Evolutionary conservation across 371 early-diverging fungal genomes (phyloP), one percentile per base, ranked within the genome.

Genomic region (Mortierella sp.): DNA sequence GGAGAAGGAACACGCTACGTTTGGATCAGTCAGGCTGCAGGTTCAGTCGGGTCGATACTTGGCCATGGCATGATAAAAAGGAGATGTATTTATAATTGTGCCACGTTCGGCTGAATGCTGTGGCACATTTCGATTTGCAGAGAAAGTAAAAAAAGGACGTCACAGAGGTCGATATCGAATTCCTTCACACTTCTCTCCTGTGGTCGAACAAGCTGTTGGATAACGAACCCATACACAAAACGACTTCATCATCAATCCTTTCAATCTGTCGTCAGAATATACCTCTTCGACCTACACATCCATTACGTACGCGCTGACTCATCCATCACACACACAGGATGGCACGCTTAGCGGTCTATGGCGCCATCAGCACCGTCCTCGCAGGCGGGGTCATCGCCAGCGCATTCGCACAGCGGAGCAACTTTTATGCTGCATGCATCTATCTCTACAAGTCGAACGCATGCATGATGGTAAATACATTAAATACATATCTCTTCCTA

Each of bases 381-480:
- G 89, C 95, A 12, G 72, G 81, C 19, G 86, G 87, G 31, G 92
- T 93, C 43, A 76, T 94, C 41, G 81, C 87, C 7, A 86, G 86
- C 37, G 93, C 95, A 53, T 89, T 92, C 75, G 76, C 84, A 51
- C 90, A 92, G 75, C 88, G 92, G 41, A 84, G 89, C 27, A 90
- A 93, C 80, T 97, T 95, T 83, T 97, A 93, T 80, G 84, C 95
- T 19, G 94, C 94, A 3, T 93, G 95, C 78, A 87, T 97, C 32
- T 91, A 93, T 64, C 84, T 97, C 52, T 90, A 93, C 3, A 91
- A 92, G 69, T 94, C 95, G 12, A 91, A 89, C 72, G 89, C 92
- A n/a, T 89, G 92, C 64, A 85, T 95, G 80, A 87, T 97, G 93
- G 91, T 94, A 83, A 72, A 4, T 14, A n/a, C n/a, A n/a, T n/a